Conservation (phyloP, 345 rosid species). For the Bruguiera parviflora region DNA sequence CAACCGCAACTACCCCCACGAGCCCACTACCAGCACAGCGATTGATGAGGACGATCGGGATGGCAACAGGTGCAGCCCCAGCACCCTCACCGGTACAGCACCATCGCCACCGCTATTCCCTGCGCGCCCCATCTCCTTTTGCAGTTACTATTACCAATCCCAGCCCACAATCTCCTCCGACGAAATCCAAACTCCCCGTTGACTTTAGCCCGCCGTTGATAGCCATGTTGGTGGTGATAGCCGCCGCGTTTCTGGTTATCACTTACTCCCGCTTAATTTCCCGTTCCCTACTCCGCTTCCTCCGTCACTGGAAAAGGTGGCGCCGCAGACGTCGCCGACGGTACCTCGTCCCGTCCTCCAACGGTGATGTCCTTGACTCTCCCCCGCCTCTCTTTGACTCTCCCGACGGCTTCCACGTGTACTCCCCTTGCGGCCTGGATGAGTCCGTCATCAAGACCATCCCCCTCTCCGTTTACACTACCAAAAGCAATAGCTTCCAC, state of each 20-base stretch:
- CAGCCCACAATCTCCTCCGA: conserved; percentile 16
- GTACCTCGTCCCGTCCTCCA: conserved; percentile 34
- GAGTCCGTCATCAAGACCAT: conserved; percentile 77
- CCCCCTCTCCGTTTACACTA: conserved; percentile 62
- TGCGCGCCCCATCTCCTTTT: conserved; percentile 14
- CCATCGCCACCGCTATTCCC: conserved; percentile 11
- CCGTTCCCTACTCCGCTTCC: conserved; percentile 48
- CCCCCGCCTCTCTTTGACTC: conserved; percentile 50
- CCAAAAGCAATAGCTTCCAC: conserved; percentile 25
- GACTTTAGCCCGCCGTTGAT: conserved; percentile 90
- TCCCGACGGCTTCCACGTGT: conserved; percentile 39
- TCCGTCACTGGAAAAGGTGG: conserved; percentile 33
- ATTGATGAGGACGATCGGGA: no score
- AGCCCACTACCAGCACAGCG: no score
- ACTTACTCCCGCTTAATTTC: conserved; percentile 83
- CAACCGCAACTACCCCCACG: conserved; percentile 2
- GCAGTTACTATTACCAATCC: not conserved
- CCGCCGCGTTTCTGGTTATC: conserved; percentile 68
- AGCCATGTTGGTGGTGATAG: conserved; percentile 83
- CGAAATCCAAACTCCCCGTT: conserved; percentile 41
- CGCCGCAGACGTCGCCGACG: conserved; percentile 41
- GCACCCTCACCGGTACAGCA: conserved; percentile 16
- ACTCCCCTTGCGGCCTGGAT: conserved; percentile 75
- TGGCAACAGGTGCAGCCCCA: not conserved
- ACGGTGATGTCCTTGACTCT: conserved; percentile 47